These are phyloP conservation scores for Udeniomyces megalosporus DNA, from an alignment of 768 basidiomycete genomes.

Conservation along the genomic window DNA sequence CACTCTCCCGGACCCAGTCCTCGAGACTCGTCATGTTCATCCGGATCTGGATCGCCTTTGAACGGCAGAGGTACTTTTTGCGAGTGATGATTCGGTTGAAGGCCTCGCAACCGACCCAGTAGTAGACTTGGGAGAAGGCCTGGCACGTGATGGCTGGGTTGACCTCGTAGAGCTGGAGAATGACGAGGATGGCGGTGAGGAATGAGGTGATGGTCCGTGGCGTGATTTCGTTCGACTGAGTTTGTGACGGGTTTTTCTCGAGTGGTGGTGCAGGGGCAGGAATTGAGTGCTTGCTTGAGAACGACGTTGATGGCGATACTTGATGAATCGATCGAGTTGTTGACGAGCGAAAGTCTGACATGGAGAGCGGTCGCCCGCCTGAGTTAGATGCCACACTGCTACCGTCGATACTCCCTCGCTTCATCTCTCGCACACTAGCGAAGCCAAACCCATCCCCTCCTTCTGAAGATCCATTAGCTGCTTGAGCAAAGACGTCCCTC, in stretches of 20 bases:
- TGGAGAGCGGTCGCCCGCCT: not conserved
- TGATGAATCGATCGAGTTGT: not conserved
- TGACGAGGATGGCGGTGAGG: conserved; percentile 65
- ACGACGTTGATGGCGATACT: not conserved
- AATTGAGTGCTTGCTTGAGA: not conserved
- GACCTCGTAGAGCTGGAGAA: conserved; percentile 70
- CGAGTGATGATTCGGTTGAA: conserved; percentile 76
- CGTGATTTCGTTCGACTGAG: conserved; percentile 10
- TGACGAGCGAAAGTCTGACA: not conserved
- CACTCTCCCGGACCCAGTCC: conserved; percentile 71
- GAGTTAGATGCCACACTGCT: not conserved
- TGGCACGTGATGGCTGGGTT: conserved; percentile 75
- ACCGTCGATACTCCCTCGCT: not conserved
- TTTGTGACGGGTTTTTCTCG: too few species aligned
- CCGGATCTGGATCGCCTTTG: conserved; percentile 66
- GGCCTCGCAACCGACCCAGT: conserved; percentile 81
- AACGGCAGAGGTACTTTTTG: conserved; percentile 89
- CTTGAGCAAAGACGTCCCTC: not conserved
- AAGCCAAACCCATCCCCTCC: not conserved
- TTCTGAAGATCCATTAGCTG: not conserved
- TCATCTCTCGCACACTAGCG: not conserved
- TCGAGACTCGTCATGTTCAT: conserved; percentile 73
- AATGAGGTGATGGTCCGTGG: conserved; percentile 53
- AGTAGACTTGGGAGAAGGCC: conserved; percentile 93
- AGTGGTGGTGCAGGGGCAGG: not conserved